A percentile compares a stretch with the other conserved stretches of the same genome.
Evolutionary conservation across 257 asterid genomes (phyloP).

Genomic region (Nicotiana sylvestris): DNA sequence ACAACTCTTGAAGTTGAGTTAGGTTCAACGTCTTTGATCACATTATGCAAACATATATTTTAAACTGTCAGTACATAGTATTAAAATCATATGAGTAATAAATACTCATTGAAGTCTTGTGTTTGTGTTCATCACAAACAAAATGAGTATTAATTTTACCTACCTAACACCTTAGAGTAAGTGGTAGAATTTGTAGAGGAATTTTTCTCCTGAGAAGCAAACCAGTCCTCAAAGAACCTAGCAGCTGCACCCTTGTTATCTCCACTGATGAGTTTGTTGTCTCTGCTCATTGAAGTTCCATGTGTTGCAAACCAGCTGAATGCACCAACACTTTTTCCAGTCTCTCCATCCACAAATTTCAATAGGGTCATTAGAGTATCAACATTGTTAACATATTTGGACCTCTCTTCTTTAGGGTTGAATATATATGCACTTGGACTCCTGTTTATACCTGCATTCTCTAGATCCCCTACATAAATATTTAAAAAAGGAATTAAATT

Average conservation of each 20-base stretch:
- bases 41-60: too few species aligned
- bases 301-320: conserved; percentile 65
- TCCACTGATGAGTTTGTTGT: conserved; percentile 53
- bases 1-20: too few species aligned
- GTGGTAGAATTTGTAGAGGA: conserved; percentile 7
- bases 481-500: not conserved
- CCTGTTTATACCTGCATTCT: conserved; percentile 54
- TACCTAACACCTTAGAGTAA: conserved; percentile 15
- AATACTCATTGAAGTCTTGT: not conserved
- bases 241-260: conserved; percentile 76
- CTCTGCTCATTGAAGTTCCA: conserved; percentile 64
- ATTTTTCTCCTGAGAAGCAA: conserved; percentile 14
- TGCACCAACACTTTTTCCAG: conserved; percentile 40
- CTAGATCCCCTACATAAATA: conserved; percentile 41
- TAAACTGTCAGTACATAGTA: too few species aligned
- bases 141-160: not conserved
- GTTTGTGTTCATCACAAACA: not conserved
- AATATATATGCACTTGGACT: conserved; percentile 61
- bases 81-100: too few species aligned
- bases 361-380: conserved; percentile 53
- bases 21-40: too few species aligned
- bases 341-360: conserved; percentile 41
- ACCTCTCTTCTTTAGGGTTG: conserved; percentile 50
- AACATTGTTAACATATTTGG: conserved; percentile 30
- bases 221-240: conserved; percentile 62